Evolutionary conservation across 1,284 basidiomycete genomes (phyloP).

Genomic region (Trametes hirsuta): DNA sequence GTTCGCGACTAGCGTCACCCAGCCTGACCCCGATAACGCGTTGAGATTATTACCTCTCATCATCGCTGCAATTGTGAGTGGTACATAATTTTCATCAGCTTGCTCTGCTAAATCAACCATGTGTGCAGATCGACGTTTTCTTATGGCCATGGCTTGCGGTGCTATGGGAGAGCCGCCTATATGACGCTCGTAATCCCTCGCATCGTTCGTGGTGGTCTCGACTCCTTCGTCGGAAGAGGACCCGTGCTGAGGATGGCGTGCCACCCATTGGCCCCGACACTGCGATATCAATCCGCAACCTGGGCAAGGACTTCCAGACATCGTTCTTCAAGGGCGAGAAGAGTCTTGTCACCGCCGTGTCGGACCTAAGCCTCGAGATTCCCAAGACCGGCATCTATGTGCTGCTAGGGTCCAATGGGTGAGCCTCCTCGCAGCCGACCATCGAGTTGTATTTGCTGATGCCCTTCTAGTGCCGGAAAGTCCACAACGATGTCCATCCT

Average conservation of each 20-base stretch:
- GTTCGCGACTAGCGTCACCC: slow-evolving; percentile 52
- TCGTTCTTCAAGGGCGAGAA: slow-evolving; percentile 44
- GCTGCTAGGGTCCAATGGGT: slow-evolving; percentile 76
- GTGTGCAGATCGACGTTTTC: slow-evolving; percentile 64
- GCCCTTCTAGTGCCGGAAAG: slow-evolving; percentile 68
- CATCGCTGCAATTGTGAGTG: slow-evolving; percentile 63
- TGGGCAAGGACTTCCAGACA: slow-evolving; percentile 59
- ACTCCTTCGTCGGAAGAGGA: slow-evolving; percentile 25
- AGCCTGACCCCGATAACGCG: slow-evolving; percentile 61
- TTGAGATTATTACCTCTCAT: slow-evolving; percentile 62
- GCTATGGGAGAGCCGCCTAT: slow-evolving; percentile 60
- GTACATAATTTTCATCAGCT: not conserved
- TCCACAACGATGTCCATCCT: slow-evolving; percentile 73
- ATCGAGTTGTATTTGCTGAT: too few relatives aligned
- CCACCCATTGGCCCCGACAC: slow-evolving; percentile 41
- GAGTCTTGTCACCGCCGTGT: slow-evolving; percentile 58
- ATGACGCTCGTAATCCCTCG: slow-evolving; percentile 54
- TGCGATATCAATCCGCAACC: slow-evolving; percentile 63
- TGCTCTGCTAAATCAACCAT: not conserved
- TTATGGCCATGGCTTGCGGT: slow-evolving; percentile 70
- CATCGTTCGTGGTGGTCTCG: slow-evolving; percentile 33
- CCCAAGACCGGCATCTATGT: slow-evolving; percentile 76
- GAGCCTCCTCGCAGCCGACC: too few relatives aligned
- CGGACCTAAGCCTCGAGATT: slow-evolving; percentile 65
- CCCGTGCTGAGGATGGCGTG: slow-evolving; percentile 20